Evolutionary conservation across 73 alveolate species (phyloP).

Genomic region (Effrenium voratum): DNA sequence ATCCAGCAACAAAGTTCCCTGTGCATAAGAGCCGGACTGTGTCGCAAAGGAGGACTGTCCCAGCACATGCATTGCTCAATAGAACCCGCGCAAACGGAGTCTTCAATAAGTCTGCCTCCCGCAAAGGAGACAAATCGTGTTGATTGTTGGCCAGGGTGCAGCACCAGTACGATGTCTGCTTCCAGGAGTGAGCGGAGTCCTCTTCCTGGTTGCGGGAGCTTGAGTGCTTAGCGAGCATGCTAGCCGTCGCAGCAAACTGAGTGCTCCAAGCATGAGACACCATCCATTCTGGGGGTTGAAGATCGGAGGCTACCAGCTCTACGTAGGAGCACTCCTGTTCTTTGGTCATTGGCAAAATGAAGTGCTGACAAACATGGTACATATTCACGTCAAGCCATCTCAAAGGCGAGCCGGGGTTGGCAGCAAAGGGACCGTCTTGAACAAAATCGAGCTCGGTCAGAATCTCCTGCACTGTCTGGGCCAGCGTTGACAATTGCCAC

Average conservation of each 20-base stretch:
- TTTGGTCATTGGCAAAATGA: neutral
- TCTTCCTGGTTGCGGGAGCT: neutral
- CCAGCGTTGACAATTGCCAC: too few relatives aligned
- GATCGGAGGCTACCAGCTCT: constrained; percentile 9
- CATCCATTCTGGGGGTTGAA: constrained; percentile 23
- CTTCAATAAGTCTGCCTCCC: constrained; percentile 1
- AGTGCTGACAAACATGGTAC: constrained; percentile 13
- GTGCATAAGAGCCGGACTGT: neutral
- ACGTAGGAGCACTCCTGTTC: neutral
- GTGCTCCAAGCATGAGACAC: constrained; percentile 33
- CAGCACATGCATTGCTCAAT: neutral
- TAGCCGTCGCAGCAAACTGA: neutral
- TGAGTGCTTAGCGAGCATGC: neutral
- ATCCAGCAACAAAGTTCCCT: too few relatives aligned
- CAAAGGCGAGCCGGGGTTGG: neutral
- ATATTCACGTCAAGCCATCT: constrained; percentile 5
- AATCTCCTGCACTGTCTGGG: too few relatives aligned
- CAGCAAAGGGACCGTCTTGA: constrained; percentile 10
- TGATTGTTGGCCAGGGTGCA: constrained; percentile 44
- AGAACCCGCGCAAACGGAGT: constrained; percentile 9
- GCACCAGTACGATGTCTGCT: constrained; percentile 23
- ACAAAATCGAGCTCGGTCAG: too few relatives aligned
- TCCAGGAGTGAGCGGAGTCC: neutral
- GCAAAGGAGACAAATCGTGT: neutral
- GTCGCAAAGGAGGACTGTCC: constrained; percentile 13